These are phyloP conservation scores for Plasmodium malariae DNA, from an alignment of 169 alveolate species.

Conservation along the genomic window DNA sequence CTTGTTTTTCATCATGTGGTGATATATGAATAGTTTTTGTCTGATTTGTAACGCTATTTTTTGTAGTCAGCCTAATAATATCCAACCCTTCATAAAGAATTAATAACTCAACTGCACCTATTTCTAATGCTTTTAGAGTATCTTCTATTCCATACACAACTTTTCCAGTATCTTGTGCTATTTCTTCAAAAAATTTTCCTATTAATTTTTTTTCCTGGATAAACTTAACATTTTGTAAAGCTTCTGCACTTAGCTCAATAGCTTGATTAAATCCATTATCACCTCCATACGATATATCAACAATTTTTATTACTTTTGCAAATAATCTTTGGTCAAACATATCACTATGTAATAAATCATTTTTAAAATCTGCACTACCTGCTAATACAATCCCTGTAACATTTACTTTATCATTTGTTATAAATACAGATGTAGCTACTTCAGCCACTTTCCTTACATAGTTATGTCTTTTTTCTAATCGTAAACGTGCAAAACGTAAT, in stretches of 20 bases:
- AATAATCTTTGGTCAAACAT: conserved; percentile 96
- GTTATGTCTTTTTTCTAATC: conserved; percentile 99
- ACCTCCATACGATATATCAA: conserved; percentile 99
- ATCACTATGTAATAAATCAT: conserved; percentile 93
- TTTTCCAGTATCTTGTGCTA: conserved; percentile 98
- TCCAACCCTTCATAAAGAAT: conserved; percentile 96
- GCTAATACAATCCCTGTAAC: conserved; percentile 95
- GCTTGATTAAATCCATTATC: conserved; percentile 99
- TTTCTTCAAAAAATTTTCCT: conserved; percentile 96
- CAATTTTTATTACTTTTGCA: conserved; percentile 95
- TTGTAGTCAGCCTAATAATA: conserved; percentile 87
- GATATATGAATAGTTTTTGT: conserved; percentile 85
- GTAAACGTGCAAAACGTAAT: conserved; percentile 99
- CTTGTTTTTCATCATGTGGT: conserved; percentile 86
- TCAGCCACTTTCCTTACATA: conserved; percentile 99
- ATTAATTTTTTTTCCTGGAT: conserved; percentile 93
- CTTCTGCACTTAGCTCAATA: conserved; percentile 95
- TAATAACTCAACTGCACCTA: conserved; percentile 96
- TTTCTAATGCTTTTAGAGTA: conserved; percentile 94
- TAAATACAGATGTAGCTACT: conserved; percentile 96
- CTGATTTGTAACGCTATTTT: conserved; percentile 89
- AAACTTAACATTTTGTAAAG: conserved; percentile 93
- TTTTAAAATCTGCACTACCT: conserved; percentile 99
- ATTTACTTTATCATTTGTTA: conserved; percentile 96
- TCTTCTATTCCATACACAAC: conserved; percentile 97